Conservation (phyloP, 1,284 basidiomycete species). For the Ganoderma boninense region DNA sequence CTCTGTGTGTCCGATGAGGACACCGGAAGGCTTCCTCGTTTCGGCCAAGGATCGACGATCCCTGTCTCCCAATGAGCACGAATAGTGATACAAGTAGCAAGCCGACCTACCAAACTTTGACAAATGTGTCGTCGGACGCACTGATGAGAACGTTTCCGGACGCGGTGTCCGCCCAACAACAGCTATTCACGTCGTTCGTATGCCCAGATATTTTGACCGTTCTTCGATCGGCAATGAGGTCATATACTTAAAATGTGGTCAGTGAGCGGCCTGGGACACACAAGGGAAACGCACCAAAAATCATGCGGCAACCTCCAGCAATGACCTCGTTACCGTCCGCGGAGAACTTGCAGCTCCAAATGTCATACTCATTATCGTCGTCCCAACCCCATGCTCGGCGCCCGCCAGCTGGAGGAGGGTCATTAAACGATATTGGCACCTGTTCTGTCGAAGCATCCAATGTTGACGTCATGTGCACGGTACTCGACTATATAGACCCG, state of each 20-base stretch:
- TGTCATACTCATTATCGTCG: conserved; percentile 68
- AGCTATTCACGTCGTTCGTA: conserved; percentile 92
- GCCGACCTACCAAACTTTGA: conserved; percentile 89
- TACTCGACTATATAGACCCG: conserved; percentile 59
- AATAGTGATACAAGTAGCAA: not conserved
- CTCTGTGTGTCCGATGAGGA: conserved; percentile 94
- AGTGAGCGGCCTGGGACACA: not conserved
- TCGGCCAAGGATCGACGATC: conserved; percentile 89
- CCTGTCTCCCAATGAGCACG: conserved; percentile 51
- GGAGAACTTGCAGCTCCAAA: conserved; percentile 96
- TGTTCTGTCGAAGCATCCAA: conserved; percentile 76
- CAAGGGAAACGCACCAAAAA: conserved; percentile 67
- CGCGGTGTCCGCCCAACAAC: conserved; percentile 92
- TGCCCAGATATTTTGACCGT: conserved; percentile 90
- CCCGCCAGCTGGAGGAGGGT: conserved; percentile 43
- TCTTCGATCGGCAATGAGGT: conserved; percentile 82
- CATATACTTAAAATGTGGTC: conserved; percentile 76
- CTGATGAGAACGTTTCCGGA: conserved; percentile 95
- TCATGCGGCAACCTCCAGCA: conserved; percentile 77
- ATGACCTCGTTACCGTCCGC: conserved; percentile 94
- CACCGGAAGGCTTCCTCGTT: conserved; percentile 87
- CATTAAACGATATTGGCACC: conserved; percentile 77
- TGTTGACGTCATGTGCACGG: conserved; percentile 88
- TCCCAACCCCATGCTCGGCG: conserved; percentile 44
- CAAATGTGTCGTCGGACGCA: conserved; percentile 92